These are phyloP conservation scores for Pinus tabuliformis DNA, from an alignment of 75 land plant species.

Conservation along the genomic window DNA sequence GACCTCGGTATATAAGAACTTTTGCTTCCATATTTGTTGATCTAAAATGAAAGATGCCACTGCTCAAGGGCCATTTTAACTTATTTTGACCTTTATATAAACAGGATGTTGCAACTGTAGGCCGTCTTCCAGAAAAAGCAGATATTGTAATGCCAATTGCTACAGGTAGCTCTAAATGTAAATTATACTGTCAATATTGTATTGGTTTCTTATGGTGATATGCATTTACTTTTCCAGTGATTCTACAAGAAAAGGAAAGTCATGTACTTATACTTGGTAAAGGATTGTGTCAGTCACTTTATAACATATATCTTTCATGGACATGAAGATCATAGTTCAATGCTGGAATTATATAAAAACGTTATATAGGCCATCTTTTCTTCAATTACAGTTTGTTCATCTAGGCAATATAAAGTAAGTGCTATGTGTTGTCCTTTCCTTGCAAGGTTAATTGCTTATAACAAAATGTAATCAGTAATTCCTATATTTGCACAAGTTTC, in stretches of 20 bases:
- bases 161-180: constrained; percentile 56
- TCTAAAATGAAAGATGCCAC: not conserved
- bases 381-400: not conserved
- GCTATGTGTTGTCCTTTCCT: not conserved
- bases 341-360: not conserved
- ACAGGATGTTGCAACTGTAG: constrained; percentile 76
- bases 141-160: constrained; percentile 86
- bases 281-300: not conserved
- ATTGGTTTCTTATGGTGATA: not conserved
- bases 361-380: not conserved
- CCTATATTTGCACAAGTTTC: not conserved
- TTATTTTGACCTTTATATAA: not conserved
- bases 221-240: not conserved
- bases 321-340: not conserved
- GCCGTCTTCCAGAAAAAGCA: constrained; percentile 79
- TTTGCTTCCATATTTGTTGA: not conserved
- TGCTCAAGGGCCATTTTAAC: not conserved
- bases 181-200: no score
- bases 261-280: not conserved
- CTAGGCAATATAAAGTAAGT: not conserved
- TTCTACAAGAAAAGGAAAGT: not conserved
- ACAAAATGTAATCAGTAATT: not conserved
- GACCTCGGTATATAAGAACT: constrained; percentile 46
- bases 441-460: not conserved
- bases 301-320: not conserved